Evolutionary conservation across 108 stramenopile species (phyloP), one percentile per base, ranked within the genome.

Genomic region (Nannochloropsis salina): DNA sequence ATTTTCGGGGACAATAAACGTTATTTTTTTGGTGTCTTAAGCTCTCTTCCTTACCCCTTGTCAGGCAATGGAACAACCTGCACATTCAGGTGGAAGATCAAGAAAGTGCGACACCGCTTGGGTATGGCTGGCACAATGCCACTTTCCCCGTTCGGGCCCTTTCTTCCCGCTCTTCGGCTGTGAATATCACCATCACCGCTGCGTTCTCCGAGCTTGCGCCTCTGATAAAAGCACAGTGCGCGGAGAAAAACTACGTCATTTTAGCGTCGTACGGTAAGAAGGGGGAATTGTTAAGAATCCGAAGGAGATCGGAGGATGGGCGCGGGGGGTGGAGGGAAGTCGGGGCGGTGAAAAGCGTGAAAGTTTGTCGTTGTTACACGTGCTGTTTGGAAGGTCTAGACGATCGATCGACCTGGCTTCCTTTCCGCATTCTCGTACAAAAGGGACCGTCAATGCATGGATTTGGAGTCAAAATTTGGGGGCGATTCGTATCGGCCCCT

Each of bases 11-110:
- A 31, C 31, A 31, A 31, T 31, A 31, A 31, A 31, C 31, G 31
- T 31, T 31, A 31, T 1, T 1, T 31, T 31, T 0, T 31, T 31
- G 0, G 31, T 31, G 31, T 31, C 31, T 31, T 31, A 31, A 31
- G 12, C 47, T 51, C 47, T 15, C 15, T 51, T 15, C 47, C 47
- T 51, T 15, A 10, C 47, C 15, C 47, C 15, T 74, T 74, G 20
- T 74, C 61, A 74, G 61, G 61, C 61, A 74, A 74, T 74, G 61
- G 61, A 74, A 74, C n/a, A 74, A 74, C 61, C 61, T 74, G 15
- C 61, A 74, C 61, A 74, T 74, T n/a, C 61, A 74, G n/a, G 61
- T 74, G 3, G 61, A 74, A 74, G 61, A 74, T n/a, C 61, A 74
- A 74, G 61, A 74, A 15, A 74, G 6, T n/a, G n/a, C 15, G 4